Evolutionary conservation across 768 basidiomycete species (phyloP), one percentile per base, ranked within the genome.

Genomic region (Naganishia antarctica): DNA sequence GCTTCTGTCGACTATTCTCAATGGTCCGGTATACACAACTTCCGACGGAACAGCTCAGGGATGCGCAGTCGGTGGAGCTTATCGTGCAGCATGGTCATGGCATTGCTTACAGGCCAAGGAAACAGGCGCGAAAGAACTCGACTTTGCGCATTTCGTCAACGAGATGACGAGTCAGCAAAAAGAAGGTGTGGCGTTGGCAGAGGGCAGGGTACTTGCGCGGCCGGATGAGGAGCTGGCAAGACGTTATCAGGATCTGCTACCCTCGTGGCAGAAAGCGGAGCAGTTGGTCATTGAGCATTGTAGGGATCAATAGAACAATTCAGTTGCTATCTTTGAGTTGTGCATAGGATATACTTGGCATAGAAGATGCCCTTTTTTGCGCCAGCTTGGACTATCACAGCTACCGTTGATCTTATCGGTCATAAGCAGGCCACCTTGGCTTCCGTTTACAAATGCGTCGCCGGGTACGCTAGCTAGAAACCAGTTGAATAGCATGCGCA

Each of bases 1-100:
- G 69, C 76, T 90, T 43, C 84, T 85, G 21, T 87, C 89, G 37
- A 87, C 91, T 73, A 80, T 91, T n/a, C 86, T 92, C 67, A 81
- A 81, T 47, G 86, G 89, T 80, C 83, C 85, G 46, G 85, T 88
- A 13, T 90, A 85, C 73, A 82, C 44, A 4, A 58, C 48, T 15
- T 41, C 44, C 0, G 59, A 59, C 31, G 48, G 61, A 16, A 67
- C 61, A 25, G 53, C 61, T 1, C 63, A 64, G 37, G 66, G 66
- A 18, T 61, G 60, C 28, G 50, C 61, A 2, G 50, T 67, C 41
- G 66, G 66, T n/a, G 66, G 66, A 12, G 66, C 66, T 4, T 51
- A 57, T 21, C 51, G 60, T 18, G 66, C 60, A 7, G 60, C 60
- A 23, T 62, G 49, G 61, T 41, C 63, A 29, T 64, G 50, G 49